Evolutionary conservation across 2,329 filamentous ascomycete genomes (phyloP), one percentile per base, ranked within the genome.

Genomic region (Chaetomiaceae sp.): DNA sequence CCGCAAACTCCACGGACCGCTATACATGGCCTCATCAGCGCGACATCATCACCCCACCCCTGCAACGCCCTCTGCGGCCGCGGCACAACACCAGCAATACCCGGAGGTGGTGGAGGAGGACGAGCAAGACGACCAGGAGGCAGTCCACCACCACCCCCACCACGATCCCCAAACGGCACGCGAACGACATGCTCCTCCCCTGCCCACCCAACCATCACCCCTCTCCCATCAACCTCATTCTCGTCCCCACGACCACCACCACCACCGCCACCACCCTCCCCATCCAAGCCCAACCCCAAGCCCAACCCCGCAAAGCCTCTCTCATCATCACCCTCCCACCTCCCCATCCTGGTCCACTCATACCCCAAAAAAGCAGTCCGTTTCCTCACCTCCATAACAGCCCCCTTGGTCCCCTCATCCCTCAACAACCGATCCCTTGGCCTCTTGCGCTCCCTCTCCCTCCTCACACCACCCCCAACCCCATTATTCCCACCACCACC

Each of bases 361-460:
- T 99, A 99, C 1, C 92, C 92, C 55, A 95, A 69, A 67, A 97
- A 97, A 0, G 89, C 90, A 21, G 81, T 86, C 65, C 78, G 79
- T 69, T 92, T 95, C 53, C 93, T 80, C 57, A 93, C 77, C 58
- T 88, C 83, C 67, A 97, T 72, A n/a, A 86, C 89, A 14, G 76
- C 73, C 35, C 75, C 76, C 35, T 82, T 85, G 6, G 85, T 78
- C 8, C 73, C 69, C 21, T 76, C 77, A 66, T 97, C 92, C 38
- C 92, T 77, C 23, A 97, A 71, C 51, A 97, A 70, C 61, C 86
- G 86, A 67, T 99, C 93, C n/a, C 91, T 77, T 0, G 92, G 83
- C 55, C 91, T 72, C 66, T 88, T 93, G 64, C 78, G 84, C 64
- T 91, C 85, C 25, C 46, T 51, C 16, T 21, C 62, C 83, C 41